A percentile compares a stretch with the other conserved stretches of the same genome.
Conservation (phyloP, 495 filamentous ascomycete species). For the Letharia columbiana region DNA sequence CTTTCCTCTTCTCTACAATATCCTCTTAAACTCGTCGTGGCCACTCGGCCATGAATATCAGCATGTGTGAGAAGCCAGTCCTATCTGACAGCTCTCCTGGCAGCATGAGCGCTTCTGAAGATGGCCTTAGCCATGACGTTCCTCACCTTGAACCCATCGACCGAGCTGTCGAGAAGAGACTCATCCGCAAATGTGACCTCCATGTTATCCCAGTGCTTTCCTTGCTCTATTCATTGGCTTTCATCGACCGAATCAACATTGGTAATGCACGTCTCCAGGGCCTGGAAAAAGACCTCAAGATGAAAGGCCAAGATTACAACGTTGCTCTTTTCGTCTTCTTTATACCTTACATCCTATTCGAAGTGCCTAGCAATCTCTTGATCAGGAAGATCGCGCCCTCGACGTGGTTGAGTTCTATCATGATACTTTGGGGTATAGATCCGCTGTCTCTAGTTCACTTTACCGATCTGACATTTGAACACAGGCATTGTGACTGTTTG, state of each 20-base stretch:
- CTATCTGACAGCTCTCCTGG: conserved; percentile 6
- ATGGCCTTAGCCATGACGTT: conserved; percentile 7
- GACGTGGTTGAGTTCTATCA: conserved; percentile 45
- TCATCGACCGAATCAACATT: conserved; percentile 48
- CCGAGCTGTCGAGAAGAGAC: conserved; percentile 29
- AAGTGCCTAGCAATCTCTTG: conserved; percentile 58
- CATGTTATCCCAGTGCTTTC: conserved; percentile 35
- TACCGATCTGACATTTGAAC: not conserved
- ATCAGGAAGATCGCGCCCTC: conserved; percentile 57
- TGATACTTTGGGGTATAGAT: conserved; percentile 45
- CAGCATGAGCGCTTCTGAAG: conserved; percentile 10
- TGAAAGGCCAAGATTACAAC: conserved; percentile 50
- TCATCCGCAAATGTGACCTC: conserved; percentile 36
- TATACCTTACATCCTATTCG: conserved; percentile 55
- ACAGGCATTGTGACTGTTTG: conserved; percentile 44
- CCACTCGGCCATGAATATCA: conserved; percentile 8
- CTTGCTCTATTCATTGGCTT: conserved; percentile 36
- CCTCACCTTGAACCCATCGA: conserved; percentile 18
- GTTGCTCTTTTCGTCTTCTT: conserved; percentile 59
- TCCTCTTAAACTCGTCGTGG: no score
- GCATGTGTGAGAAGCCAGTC: conserved; percentile 11
- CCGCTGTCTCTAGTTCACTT: not conserved
- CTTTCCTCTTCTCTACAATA: not conserved
- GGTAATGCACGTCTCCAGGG: conserved; percentile 56
- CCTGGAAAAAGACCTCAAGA: conserved; percentile 48